Evolutionary conservation across 352 stramenopile species (phyloP).

Genomic region (Phytopythium helicoides): DNA sequence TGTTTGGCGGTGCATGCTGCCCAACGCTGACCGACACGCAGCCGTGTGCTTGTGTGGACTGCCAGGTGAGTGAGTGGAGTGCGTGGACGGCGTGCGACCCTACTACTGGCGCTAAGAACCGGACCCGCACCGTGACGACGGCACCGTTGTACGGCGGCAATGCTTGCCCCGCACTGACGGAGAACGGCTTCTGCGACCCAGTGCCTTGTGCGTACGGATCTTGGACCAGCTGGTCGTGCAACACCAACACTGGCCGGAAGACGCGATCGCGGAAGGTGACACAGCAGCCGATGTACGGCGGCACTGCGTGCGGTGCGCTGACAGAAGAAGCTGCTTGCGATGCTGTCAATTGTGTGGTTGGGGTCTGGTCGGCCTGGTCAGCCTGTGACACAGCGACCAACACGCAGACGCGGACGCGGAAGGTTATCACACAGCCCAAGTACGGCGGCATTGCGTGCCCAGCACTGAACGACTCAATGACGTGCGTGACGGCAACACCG

Average conservation of each 20-base stretch:
- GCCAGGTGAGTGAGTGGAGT: conserved; percentile 27
- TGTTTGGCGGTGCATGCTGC: conserved; percentile 32
- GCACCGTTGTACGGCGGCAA: conserved; percentile 37
- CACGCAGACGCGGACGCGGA: conserved; percentile 25
- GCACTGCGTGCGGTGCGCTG: conserved; percentile 24
- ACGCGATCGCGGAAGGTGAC: conserved; percentile 30
- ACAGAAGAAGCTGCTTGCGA: conserved; percentile 34
- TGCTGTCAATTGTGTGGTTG: conserved; percentile 47
- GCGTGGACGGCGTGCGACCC: conserved; percentile 32
- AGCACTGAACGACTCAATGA: conserved; percentile 25
- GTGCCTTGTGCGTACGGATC: conserved; percentile 44
- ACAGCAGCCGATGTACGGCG: conserved; percentile 31
- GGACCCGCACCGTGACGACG: conserved; percentile 22
- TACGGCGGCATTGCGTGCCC: conserved; percentile 44
- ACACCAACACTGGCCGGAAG: conserved; percentile 25
- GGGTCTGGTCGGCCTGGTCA: conserved; percentile 26
- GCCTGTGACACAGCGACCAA: conserved; percentile 25
- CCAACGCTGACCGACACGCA: conserved; percentile 18
- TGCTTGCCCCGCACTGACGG: conserved; percentile 21
- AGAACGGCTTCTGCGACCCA: conserved; percentile 29
- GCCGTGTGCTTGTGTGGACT: conserved; percentile 38
- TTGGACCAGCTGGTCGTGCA: conserved; percentile 43
- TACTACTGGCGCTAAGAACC: conserved; percentile 23
- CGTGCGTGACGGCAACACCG: conserved; percentile 34
- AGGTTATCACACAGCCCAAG: conserved; percentile 21